Conservation (phyloP, 306 rosid genomes). For the Fragaria ananassa region DNA sequence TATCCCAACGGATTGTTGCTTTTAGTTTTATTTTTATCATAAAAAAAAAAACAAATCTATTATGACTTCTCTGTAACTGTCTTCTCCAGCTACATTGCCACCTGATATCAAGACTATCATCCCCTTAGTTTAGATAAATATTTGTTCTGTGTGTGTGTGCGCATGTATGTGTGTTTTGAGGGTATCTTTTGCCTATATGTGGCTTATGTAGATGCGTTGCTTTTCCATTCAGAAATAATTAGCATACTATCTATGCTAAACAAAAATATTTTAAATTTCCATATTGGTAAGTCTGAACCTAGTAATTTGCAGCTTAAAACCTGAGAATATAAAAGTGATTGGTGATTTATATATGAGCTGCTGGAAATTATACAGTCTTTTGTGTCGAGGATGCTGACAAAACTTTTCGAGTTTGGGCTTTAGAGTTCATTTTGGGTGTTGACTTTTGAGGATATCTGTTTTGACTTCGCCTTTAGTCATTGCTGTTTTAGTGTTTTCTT, state of each 20-base stretch:
- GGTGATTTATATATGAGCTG: neutral
- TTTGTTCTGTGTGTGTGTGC: neutral
- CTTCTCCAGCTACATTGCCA: neutral
- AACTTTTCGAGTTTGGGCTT: neutral
- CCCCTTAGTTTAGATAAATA: neutral
- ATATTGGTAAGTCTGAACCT: neutral
- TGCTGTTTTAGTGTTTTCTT: neutral
- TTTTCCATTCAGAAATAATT: neutral
- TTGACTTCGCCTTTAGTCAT: neutral
- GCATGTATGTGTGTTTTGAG: neutral
- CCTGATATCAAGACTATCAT: neutral
- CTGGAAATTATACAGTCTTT: neutral
- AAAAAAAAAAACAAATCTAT: neutral
- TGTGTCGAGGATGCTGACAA: neutral
- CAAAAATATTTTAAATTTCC: neutral
- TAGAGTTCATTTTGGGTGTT: neutral
- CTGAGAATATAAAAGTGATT: neutral
- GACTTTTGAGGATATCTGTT: neutral
- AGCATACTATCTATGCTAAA: neutral
- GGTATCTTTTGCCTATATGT: neutral
- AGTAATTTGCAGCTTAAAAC: neutral
- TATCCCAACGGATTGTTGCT: no score
- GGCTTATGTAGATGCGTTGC: neutral
- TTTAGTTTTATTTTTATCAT: no score
- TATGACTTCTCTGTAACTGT: neutral